These are phyloP conservation scores for Hansfordia pulvinata DNA, from an alignment of 2,329 filamentous ascomycete genomes.

Conservation along the genomic window DNA sequence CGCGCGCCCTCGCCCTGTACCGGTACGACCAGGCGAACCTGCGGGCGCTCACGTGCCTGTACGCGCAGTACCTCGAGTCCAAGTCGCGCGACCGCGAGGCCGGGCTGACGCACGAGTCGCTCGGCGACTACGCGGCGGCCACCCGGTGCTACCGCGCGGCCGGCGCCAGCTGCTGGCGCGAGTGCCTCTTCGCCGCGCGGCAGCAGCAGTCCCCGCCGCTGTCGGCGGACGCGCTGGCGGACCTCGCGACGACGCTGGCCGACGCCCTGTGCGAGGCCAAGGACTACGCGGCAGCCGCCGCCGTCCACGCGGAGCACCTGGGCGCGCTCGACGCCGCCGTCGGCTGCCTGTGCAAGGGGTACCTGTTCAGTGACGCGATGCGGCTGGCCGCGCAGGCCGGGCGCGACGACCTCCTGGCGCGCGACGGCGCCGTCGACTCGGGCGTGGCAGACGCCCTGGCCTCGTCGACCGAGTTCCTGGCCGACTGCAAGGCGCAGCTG, in stretches of 20 bases:
- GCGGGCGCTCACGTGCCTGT: constrained; percentile 57
- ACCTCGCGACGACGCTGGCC: constrained; percentile 61
- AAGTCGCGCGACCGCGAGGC: constrained; percentile 74
- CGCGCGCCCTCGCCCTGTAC: constrained; percentile 64
- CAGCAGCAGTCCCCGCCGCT: constrained; percentile 51
- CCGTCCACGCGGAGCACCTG: constrained; percentile 72
- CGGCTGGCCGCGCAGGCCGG: constrained; percentile 54
- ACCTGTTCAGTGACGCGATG: constrained; percentile 79
- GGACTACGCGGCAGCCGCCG: constrained; percentile 68
- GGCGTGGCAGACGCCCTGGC: constrained; percentile 72
- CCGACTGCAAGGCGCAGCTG: constrained; percentile 82
- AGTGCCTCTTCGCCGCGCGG: constrained; percentile 70
- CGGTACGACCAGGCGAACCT: constrained; percentile 64
- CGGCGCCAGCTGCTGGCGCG: constrained; percentile 68
- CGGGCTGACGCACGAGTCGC: constrained; percentile 80
- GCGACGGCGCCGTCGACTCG: constrained; percentile 55
- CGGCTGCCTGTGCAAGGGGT: constrained; percentile 72
- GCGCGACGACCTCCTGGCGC: constrained; percentile 50
- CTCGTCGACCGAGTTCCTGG: constrained; percentile 76
- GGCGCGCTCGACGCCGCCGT: constrained; percentile 56
- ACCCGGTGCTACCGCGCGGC: constrained; percentile 74
- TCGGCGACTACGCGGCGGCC: constrained; percentile 59
- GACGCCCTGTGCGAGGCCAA: constrained; percentile 73
- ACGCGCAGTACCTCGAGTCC: constrained; percentile 64
- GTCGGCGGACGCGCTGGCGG: constrained; percentile 41